Evolutionary conservation across 2,329 filamentous ascomycete species (phyloP).

Genomic region (Colletotrichum caudatum): DNA sequence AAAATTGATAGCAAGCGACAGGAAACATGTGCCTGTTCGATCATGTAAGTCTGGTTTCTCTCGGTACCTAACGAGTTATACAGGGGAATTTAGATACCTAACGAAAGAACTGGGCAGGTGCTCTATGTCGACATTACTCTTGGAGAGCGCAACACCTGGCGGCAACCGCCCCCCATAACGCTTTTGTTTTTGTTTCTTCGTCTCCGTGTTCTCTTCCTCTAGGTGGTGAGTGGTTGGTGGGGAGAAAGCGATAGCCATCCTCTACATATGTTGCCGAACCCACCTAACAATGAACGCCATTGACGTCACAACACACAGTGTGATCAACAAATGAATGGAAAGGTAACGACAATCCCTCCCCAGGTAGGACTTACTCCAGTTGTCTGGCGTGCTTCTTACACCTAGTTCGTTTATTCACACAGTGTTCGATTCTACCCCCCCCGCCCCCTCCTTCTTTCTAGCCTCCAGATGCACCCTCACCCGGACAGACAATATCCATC

Average conservation of each 20-base stretch:
- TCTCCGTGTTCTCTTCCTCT: neutral
- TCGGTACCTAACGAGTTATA: too few species aligned
- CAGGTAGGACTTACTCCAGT: neutral
- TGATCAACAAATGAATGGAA: neutral
- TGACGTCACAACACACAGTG: slow-evolving; percentile 35
- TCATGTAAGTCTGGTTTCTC: neutral
- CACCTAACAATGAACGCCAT: neutral
- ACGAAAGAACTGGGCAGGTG: too few species aligned
- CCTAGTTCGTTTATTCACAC: neutral
- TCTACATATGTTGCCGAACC: neutral
- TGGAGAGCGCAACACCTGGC: neutral
- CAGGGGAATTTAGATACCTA: too few species aligned
- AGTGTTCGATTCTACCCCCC: neutral
- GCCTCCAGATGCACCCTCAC: neutral
- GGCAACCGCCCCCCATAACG: neutral
- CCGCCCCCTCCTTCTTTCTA: neutral
- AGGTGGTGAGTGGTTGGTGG: neutral
- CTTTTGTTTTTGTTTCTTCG: neutral
- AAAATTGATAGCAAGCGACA: too few species aligned
- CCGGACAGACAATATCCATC: neutral
- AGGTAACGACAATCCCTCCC: neutral
- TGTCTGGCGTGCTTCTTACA: neutral
- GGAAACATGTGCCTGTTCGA: neutral
- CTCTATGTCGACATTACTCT: neutral
- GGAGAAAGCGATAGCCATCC: neutral